These are phyloP conservation scores for Backusella morwellensis DNA, from an alignment of 192 early-diverging fungal species.

Conservation along the genomic window DNA sequence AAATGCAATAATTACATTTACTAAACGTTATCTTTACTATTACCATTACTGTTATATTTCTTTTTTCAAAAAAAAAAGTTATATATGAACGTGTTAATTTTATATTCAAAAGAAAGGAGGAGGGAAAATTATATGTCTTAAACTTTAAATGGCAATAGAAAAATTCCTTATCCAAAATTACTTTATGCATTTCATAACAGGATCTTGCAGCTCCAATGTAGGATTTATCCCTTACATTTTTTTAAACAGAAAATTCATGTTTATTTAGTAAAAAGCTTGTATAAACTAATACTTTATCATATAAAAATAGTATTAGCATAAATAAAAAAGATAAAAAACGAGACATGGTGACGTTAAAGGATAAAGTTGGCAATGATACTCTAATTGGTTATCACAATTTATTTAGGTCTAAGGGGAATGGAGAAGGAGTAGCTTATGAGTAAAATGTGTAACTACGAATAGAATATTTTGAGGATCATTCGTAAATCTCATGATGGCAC, in stretches of 20 bases:
- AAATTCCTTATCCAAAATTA: neutral
- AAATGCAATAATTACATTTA: too few relatives aligned
- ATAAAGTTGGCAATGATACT: constrained; percentile 3
- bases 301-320: neutral
- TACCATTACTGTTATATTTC: neutral
- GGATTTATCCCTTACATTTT: too few relatives aligned
- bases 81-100: neutral
- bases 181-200: neutral
- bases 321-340: neutral
- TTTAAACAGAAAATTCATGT: too few relatives aligned
- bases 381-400: neutral
- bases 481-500: neutral
- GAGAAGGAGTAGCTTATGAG: neutral
- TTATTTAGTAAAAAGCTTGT: too few relatives aligned
- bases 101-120: neutral
- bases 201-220: neutral
- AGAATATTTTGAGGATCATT: neutral
- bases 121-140: neutral
- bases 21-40: neutral
- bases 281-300: neutral
- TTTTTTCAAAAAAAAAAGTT: neutral
- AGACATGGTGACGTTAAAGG: constrained; percentile 1
- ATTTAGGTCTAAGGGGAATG: neutral
- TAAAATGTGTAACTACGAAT: neutral
- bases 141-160: neutral